These are phyloP conservation scores for Neofusicoccum ribis DNA, from an alignment of 2,329 filamentous ascomycete genomes.

Conservation along the genomic window DNA sequence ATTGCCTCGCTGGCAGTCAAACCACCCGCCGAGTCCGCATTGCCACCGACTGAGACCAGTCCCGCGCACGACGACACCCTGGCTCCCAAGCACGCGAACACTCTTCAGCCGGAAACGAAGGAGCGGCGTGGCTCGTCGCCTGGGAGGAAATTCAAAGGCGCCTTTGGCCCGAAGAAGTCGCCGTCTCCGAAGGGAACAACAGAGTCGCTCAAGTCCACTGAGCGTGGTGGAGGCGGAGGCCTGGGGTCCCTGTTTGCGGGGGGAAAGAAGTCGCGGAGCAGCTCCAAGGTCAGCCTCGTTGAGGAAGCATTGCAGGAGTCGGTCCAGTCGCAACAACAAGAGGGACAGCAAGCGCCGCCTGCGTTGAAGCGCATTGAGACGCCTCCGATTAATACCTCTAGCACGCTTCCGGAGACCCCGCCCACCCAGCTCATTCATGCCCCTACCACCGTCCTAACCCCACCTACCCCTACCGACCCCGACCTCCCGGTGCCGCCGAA, in stretches of 20 bases:
- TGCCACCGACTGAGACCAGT: conserved; percentile 34
- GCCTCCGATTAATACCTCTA: conserved; percentile 37
- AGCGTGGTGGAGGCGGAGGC: conserved; percentile 44
- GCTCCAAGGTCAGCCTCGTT: conserved; percentile 19
- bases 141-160: conserved; percentile 69
- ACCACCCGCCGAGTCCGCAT: conserved; percentile 33
- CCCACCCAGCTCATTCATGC: conserved; percentile 39
- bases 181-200: conserved; percentile 32
- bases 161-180: conserved; percentile 54
- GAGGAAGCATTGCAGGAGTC: conserved; percentile 21
- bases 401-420: conserved; percentile 43
- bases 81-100: conserved; percentile 34
- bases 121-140: conserved; percentile 67
- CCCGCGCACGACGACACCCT: conserved; percentile 27
- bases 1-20: conserved; percentile 44
- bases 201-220: conserved; percentile 43
- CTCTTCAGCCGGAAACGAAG: conserved; percentile 28
- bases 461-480: conserved; percentile 60
- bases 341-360: conserved; percentile 7
- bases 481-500: not conserved
- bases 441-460: conserved; percentile 62
- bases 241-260: conserved; percentile 46
- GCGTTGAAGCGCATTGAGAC: conserved; percentile 20
- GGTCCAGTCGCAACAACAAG: conserved; percentile 7
- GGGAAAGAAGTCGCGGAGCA: conserved; percentile 29